Evolutionary conservation across 495 filamentous ascomycete genomes (phyloP).

Genomic region (Aspergillus avenaceus): DNA sequence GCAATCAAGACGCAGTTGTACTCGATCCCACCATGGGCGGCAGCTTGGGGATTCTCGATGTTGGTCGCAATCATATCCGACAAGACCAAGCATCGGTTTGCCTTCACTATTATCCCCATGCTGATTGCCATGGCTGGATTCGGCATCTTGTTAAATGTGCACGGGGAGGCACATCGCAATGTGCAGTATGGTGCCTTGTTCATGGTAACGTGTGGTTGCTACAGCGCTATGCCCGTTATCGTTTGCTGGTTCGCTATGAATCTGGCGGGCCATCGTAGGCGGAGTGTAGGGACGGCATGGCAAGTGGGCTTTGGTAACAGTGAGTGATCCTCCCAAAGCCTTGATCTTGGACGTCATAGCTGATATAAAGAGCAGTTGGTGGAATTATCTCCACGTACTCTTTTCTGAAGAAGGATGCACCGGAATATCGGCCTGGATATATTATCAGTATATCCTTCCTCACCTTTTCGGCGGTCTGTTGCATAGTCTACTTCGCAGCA

Average conservation of each 20-base stretch:
- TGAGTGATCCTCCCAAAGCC: constrained; percentile 6
- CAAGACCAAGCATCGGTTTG: constrained; percentile 65
- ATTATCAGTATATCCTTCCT: constrained; percentile 73
- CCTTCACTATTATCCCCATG: constrained; percentile 65
- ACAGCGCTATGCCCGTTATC: constrained; percentile 75
- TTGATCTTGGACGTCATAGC: neutral
- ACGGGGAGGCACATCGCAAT: constrained; percentile 47
- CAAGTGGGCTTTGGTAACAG: constrained; percentile 93
- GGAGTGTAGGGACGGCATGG: constrained; percentile 81
- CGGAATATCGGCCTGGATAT: constrained; percentile 66
- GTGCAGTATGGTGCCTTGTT: constrained; percentile 73
- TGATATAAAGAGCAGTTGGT: constrained; percentile 39
- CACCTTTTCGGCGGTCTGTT: constrained; percentile 58
- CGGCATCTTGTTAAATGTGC: constrained; percentile 63
- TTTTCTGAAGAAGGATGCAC: constrained; percentile 70
- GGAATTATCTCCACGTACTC: constrained; percentile 87
- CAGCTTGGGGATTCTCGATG: constrained; percentile 71
- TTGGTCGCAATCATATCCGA: constrained; percentile 68
- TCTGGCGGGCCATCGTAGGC: constrained; percentile 78
- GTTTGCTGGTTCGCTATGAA: constrained; percentile 97
- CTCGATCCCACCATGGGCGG: constrained; percentile 85
- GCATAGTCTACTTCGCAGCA: constrained; percentile 55
- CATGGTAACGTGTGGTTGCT: constrained; percentile 58
- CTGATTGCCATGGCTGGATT: constrained; percentile 65
- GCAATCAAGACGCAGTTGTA: constrained; percentile 74